Evolutionary conservation across 2,329 filamentous ascomycete genomes (phyloP), one percentile per base, ranked within the genome.

Genomic region (Colletotrichum sp.): DNA sequence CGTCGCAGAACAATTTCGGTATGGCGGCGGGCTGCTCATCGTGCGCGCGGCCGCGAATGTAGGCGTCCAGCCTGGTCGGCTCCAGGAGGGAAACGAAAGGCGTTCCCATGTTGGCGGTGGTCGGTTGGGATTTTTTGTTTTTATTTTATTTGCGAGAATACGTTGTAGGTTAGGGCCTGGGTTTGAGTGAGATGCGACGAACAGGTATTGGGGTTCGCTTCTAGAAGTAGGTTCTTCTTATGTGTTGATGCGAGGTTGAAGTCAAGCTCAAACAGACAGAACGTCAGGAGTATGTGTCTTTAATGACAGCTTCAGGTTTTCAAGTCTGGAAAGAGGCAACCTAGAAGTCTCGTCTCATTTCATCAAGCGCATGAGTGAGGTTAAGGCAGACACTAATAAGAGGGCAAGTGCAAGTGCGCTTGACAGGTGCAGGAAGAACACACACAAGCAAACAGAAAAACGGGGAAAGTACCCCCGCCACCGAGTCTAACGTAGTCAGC

Each of bases 1-100:
- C 91, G 79, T 93, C 91, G 64, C 90, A 83, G 84, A 95, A 95
- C 55, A 87, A 80, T 34, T 84, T 81, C 0, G 93, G 90, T 77
- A 92, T 84, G 32, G 82, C 80, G 2, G 82, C 24, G 1, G 86
- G 82, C 79, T 93, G 91, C 71, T 85, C 78, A 13, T 86, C 81
- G n/a, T 85, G 82, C 1, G 85, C 82, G 9, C 80, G 80, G 15
- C 80, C 84, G 36, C 82, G 82, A 79, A 88, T 83, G 82, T 89
- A 92, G 18, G 83, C 85, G 70, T 87, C 86, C 24, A 91, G 87
- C 78, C 87, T 86, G 64, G 84, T 85, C 59, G 90, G 90, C 80
- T 87, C 86, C 15, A 89, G 85, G 76, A 86, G 82, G 67, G 85
- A 81, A 77, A 90, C 86, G 81, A 90, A 89, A 1, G 89, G 88